These are phyloP conservation scores for Globisporangium yorkense DNA, from an alignment of 352 stramenopile genomes.

Conservation along the genomic window DNA sequence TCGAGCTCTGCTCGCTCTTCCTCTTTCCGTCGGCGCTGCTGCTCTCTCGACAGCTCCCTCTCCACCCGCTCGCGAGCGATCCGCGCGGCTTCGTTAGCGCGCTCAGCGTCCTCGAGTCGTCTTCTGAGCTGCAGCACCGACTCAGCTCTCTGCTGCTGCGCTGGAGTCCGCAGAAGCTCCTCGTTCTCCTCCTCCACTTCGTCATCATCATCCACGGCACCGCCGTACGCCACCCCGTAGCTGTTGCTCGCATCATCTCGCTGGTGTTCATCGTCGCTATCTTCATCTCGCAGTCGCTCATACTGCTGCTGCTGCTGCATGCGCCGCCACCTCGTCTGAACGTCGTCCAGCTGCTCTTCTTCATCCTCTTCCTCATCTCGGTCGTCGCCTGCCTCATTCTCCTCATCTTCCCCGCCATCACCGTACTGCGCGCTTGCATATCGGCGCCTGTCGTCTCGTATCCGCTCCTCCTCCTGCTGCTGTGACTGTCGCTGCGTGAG, in stretches of 20 bases:
- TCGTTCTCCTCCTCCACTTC: slow-evolving; percentile 13
- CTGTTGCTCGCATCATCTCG: no score
- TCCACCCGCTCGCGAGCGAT: slow-evolving; percentile 30
- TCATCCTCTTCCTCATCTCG: slow-evolving; percentile 5
- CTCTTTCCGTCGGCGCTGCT: slow-evolving; percentile 6
- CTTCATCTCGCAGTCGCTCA: not conserved
- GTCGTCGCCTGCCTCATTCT: slow-evolving; percentile 7
- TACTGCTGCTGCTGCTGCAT: no score
- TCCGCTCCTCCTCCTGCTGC: not conserved
- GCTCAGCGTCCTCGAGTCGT: slow-evolving; percentile 37
- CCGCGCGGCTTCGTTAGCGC: slow-evolving; percentile 23
- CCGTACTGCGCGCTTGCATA: no score
- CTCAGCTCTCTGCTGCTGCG: slow-evolving; percentile 14
- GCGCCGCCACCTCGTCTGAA: no score
- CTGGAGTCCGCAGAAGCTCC: not conserved
- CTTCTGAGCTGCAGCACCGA: slow-evolving; percentile 38
- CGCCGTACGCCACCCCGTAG: no score
- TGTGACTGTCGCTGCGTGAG: slow-evolving; percentile 19
- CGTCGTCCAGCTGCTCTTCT: not conserved
- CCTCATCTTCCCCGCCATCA: not conserved
- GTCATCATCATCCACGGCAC: not conserved
- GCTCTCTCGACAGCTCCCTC: slow-evolving; percentile 2
- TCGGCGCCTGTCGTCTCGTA: not conserved
- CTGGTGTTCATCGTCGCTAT: not conserved
- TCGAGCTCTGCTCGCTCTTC: slow-evolving; percentile 4